Conservation (phyloP, 2,329 filamentous ascomycete species). For the Pseudopithomyces maydicus region DNA sequence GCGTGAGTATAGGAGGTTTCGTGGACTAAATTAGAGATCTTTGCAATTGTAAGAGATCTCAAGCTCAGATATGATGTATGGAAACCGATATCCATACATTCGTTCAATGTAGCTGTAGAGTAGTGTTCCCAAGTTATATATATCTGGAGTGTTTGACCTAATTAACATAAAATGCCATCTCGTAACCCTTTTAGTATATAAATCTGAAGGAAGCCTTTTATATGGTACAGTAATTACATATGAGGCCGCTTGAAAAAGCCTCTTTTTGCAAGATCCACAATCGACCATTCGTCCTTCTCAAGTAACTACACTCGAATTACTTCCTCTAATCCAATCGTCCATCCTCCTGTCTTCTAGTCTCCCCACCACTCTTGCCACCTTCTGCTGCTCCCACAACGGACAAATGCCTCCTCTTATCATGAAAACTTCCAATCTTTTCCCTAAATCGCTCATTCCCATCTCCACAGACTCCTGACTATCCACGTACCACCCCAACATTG, state of each 20-base stretch:
- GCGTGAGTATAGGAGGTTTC: constrained; percentile 17
- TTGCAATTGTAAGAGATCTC: too few species aligned
- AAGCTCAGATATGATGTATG: too few species aligned
- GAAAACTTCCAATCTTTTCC: not conserved
- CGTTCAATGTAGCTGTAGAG: too few species aligned
- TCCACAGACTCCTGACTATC: not conserved
- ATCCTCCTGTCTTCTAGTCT: not conserved
- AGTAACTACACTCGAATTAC: not conserved
- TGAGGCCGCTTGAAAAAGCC: too few species aligned
- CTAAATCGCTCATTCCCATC: not conserved
- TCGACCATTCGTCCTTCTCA: not conserved
- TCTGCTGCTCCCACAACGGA: not conserved
- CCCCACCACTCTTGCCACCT: constrained; percentile 1
- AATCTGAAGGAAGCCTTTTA: too few species aligned
- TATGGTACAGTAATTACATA: too few species aligned
- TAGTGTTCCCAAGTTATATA: too few species aligned
- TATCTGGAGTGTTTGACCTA: too few species aligned
- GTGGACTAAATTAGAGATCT: too few species aligned
- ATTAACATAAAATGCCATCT: too few species aligned
- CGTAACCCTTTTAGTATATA: too few species aligned
- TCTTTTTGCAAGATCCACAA: not conserved
- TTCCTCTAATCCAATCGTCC: not conserved
- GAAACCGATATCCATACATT: too few species aligned
- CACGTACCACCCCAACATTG: not conserved
- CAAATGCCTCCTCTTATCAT: not conserved